These are phyloP conservation scores for Cyclotella sp. DNA, from an alignment of 108 stramenopile species.

Conservation along the genomic window DNA sequence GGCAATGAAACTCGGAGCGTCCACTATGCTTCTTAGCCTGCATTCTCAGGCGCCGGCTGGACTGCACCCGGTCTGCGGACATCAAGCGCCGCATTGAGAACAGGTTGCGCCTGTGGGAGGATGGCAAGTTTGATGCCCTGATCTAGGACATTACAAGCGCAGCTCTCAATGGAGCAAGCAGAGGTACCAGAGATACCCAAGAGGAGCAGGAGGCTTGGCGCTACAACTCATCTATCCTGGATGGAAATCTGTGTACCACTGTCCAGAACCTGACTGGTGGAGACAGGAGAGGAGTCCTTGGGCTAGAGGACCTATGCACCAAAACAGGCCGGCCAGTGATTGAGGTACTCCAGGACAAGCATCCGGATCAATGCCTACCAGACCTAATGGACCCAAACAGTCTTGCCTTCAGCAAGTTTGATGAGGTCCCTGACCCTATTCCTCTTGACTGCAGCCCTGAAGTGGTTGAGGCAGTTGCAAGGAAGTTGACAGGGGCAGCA, in stretches of 20 bases:
- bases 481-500: too few species aligned
- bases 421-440: too few species aligned
- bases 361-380: slow-evolving; percentile 15
- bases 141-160: too few species aligned
- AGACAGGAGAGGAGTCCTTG: slow-evolving; percentile 15
- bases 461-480: not conserved
- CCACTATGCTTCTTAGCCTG: too few species aligned
- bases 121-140: too few species aligned
- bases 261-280: slow-evolving; percentile 24
- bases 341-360: slow-evolving; percentile 37
- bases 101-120: slow-evolving; percentile 13
- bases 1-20: too few species aligned
- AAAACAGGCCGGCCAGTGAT: slow-evolving; percentile 33
- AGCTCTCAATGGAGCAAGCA: not conserved
- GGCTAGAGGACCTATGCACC: slow-evolving; percentile 27
- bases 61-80: too few species aligned
- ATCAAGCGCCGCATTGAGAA: too few species aligned
- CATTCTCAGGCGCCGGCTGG: too few species aligned
- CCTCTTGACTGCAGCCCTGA: not conserved
- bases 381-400: too few species aligned
- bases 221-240: slow-evolving; percentile 36
- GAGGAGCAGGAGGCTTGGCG: not conserved
- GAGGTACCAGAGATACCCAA: not conserved
- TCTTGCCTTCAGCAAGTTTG: too few species aligned
- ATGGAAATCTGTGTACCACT: slow-evolving; percentile 26